These are phyloP conservation scores for Fusarium oxysporum DNA, from an alignment of 2,329 filamentous ascomycete genomes.

Conservation along the genomic window DNA sequence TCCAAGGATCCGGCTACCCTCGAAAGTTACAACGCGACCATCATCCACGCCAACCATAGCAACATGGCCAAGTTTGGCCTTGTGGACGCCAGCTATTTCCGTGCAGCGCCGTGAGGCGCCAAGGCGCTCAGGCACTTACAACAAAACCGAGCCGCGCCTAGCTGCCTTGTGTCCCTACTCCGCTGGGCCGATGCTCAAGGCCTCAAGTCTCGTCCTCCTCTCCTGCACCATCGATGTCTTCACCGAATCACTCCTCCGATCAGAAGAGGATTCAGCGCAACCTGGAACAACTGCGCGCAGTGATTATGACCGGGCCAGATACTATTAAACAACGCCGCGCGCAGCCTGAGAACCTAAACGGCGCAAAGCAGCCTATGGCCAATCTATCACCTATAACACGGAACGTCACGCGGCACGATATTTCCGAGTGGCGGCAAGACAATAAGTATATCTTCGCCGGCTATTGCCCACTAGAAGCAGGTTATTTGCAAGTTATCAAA, in stretches of 20 bases:
- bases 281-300: neutral
- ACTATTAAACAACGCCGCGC: neutral
- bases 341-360: neutral
- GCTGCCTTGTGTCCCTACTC: neutral
- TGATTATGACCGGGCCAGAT: rapidly evolving
- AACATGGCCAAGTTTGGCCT: constrained; percentile 22
- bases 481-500: neutral
- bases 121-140: neutral
- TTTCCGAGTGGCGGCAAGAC: neutral
- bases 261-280: neutral
- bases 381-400: neutral
- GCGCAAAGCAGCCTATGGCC: neutral
- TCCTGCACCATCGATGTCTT: neutral
- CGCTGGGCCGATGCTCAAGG: neutral
- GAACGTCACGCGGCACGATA: neutral
- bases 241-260: neutral
- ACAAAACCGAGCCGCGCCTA: neutral
- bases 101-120: neutral
- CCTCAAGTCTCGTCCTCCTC: neutral
- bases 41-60: constrained; percentile 49
- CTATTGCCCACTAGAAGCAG: neutral
- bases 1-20: constrained; percentile 48
- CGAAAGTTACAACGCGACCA: constrained; percentile 43
- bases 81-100: neutral
- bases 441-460: neutral